These are phyloP conservation scores for Saccharomycopsis sp. DNA, from an alignment of 805 yeast genomes.

Conservation along the genomic window DNA sequence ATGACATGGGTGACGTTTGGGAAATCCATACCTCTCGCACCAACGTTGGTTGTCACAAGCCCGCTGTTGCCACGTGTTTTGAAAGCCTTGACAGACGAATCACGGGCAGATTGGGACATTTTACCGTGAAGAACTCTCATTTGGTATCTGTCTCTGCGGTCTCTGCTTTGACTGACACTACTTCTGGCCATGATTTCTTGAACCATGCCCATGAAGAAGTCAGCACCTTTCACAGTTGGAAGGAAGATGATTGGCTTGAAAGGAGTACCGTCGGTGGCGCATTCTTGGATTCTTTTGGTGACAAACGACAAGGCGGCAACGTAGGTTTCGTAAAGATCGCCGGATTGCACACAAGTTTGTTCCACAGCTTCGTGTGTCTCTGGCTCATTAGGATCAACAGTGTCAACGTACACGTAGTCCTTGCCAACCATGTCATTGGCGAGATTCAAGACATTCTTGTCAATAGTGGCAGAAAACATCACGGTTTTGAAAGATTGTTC, in stretches of 20 bases:
- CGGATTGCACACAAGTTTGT: slow-evolving; percentile 53
- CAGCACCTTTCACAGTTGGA: slow-evolving; percentile 67
- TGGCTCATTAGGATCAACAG: slow-evolving; percentile 66
- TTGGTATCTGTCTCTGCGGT: too few relatives aligned
- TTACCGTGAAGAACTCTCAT: slow-evolving; percentile 67
- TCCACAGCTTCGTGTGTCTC: slow-evolving; percentile 69
- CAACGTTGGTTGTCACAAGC: slow-evolving; percentile 77
- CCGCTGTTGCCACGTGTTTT: slow-evolving; percentile 42
- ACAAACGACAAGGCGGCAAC: slow-evolving; percentile 50
- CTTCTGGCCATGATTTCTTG: neutral
- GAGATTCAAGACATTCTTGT: slow-evolving; percentile 52
- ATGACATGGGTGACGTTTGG: slow-evolving; percentile 78
- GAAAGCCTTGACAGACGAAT: slow-evolving; percentile 46
- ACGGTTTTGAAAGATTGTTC: slow-evolving; percentile 44
- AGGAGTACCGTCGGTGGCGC: slow-evolving; percentile 25
- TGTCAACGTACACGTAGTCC: slow-evolving; percentile 55
- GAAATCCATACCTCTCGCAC: slow-evolving; percentile 95
- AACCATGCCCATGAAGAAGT: slow-evolving; percentile 31
- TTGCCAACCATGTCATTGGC: slow-evolving; percentile 51
- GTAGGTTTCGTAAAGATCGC: slow-evolving; percentile 47
- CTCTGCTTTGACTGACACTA: neutral
- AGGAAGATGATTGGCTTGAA: slow-evolving; percentile 79
- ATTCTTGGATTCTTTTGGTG: too few relatives aligned
- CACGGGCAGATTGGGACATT: slow-evolving; percentile 60
- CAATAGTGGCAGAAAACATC: slow-evolving; percentile 84